Base-by-base conservation (phyloP, 2,329 filamentous ascomycete genomes). In the Epichloe coenophiala region DNA sequence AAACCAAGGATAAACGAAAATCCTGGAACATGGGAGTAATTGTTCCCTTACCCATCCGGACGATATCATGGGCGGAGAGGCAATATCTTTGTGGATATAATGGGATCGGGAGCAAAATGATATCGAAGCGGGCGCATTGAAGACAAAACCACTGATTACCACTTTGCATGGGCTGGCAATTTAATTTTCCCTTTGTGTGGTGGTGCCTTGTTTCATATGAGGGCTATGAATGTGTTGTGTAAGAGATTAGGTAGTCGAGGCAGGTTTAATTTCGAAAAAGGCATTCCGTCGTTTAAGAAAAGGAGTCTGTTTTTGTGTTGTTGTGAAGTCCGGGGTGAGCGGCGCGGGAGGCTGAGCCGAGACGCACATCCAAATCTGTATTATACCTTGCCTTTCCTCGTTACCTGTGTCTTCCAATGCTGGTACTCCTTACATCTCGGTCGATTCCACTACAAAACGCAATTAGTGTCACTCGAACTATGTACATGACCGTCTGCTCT, bases 131-230 rank as follows among this genome's bases (percentile, higher is more conserved):
- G 44, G 33, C 31, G 39, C 45, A 33, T 15, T 12, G 6, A 13
- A 51, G 41, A 36, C 31, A 37, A 38, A 17, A 36, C 33, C 19
- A 40, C 3, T 40, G 17, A 45, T 36, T 35, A 51, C 27, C 40
- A 48, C 47, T 52, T 45, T 48, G 50, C 50, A 52, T 52, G 47
- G 40, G 42, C 47, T 48, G 36, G 50, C 46, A 46, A 49, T 41
- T 45, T 19, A 37, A 19, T 36, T 42, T 46, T 43, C 40, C 21
- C 6, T 46, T 46, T 51, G 23, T 17, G 1, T 46, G 37, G 36
- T 41, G 46, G 38, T 45, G 36, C 17, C 33, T 42, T 42, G 41
- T 38, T 51, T 46, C 23, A 19, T 45, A 37, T 45, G 23, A 27
- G 31, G 39, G 39, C 36, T 12, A n/a, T 27, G 47, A 17, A 5